Evolutionary conservation across 176 grass and related monocot genomes (phyloP).

Genomic region (Bromus sterilis): DNA sequence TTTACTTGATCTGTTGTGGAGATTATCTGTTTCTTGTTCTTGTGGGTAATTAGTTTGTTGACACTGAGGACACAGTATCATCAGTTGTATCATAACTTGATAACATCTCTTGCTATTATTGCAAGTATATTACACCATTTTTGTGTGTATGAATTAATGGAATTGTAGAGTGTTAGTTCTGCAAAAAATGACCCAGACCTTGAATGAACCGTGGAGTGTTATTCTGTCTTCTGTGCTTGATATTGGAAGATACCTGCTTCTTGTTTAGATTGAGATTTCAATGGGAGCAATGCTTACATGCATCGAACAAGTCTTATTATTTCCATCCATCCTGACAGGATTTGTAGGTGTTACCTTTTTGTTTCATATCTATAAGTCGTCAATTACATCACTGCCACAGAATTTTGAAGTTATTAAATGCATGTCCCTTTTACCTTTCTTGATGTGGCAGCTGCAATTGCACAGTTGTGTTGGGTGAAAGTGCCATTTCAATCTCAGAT

Average conservation of each 20-base stretch:
- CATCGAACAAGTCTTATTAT: not conserved
- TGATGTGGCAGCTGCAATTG: not conserved
- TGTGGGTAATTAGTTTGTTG: conserved; percentile 6
- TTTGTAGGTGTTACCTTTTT: not conserved
- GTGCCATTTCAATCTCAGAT: not conserved
- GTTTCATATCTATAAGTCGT: not conserved
- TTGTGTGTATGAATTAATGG: conserved; percentile 16
- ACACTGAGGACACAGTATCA: not conserved
- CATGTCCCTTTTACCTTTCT: not conserved
- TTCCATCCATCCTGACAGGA: not conserved
- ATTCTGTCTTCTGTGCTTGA: not conserved
- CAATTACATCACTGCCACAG: not conserved
- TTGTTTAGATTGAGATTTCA: not conserved
- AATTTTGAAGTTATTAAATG: not conserved
- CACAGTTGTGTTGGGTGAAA: not conserved
- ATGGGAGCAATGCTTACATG: not conserved
- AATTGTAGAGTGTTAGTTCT: conserved; percentile 14
- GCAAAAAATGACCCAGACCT: not conserved
- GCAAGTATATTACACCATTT: conserved; percentile 7
- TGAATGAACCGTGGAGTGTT: conserved; percentile 22
- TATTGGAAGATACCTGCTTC: conserved; percentile 5
- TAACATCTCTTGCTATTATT: conserved; percentile 17
- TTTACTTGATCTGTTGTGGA: conserved; percentile 7
- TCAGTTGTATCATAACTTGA: conserved; percentile 13
- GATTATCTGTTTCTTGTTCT: conserved; percentile 10